A percentile compares a stretch with the other conserved stretches of the same genome.
Conservation (phyloP, 495 filamentous ascomycete species). For the Zalerion maritima region DNA sequence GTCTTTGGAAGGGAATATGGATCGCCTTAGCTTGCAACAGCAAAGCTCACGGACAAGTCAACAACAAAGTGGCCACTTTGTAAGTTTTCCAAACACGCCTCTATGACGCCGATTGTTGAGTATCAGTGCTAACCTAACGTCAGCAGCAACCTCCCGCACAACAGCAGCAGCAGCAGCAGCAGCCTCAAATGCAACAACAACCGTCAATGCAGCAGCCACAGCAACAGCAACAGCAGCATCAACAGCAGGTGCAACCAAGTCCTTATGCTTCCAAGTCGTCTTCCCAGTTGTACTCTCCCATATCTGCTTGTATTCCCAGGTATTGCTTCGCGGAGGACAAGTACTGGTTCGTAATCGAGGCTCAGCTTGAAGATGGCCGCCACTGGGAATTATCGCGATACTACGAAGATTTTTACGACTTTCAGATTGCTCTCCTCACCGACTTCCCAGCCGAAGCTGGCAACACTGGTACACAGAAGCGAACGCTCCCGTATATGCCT, state of each 20-base stretch:
- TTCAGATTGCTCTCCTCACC: constrained; percentile 87
- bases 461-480: constrained; percentile 56
- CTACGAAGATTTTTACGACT: constrained; percentile 98
- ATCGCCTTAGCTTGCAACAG: constrained; percentile 58
- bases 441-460: constrained; percentile 92
- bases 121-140: constrained; percentile 1
- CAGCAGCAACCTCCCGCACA: constrained; percentile 7
- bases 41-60: constrained; percentile 29
- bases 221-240: constrained; percentile 11
- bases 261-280: constrained; percentile 22
- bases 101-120: no score
- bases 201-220: constrained; percentile 6
- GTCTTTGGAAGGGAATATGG: constrained; percentile 54
- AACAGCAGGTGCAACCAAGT: constrained; percentile 10
- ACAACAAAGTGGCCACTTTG: constrained; percentile 22
- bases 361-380: constrained; percentile 75
- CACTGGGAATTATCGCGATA: constrained; percentile 87
- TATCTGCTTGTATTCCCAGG: constrained; percentile 73
- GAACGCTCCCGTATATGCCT: constrained; percentile 94
- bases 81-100: constrained; percentile 22
- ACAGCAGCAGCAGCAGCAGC: constrained; percentile 16
- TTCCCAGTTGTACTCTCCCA: constrained; percentile 33
- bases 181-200: constrained; percentile 15
- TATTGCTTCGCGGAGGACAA: constrained; percentile 97
- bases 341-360: constrained; percentile 97